A percentile compares a stretch with the other conserved stretches of the same genome.
phyloP scores from a whole-genome alignment of 306 rosid species.

The Coriaria nepalensis region DNA sequence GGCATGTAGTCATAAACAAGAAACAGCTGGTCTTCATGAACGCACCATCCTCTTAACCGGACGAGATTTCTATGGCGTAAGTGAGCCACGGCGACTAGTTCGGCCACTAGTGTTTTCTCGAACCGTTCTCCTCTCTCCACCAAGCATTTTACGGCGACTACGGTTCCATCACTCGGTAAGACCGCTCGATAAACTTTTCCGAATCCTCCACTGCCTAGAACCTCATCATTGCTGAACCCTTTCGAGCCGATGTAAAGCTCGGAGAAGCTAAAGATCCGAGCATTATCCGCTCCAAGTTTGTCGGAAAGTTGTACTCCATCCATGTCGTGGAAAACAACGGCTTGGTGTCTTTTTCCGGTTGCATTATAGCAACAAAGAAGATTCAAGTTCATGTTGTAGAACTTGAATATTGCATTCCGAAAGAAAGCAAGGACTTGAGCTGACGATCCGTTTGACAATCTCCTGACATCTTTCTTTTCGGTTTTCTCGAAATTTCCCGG shows the following conservation, averaged over 20 bases:
- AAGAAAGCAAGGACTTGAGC: conserved; percentile 32
- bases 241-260: conserved; percentile 81
- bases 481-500: conserved; percentile 43
- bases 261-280: conserved; percentile 75
- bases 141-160: conserved; percentile 84
- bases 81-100: conserved; percentile 71
- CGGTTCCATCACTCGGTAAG: conserved; percentile 86
- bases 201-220: conserved; percentile 88
- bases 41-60: conserved; percentile 85
- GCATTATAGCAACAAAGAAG: conserved; percentile 13
- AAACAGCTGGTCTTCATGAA: conserved; percentile 53
- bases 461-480: conserved; percentile 12
- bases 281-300: conserved; percentile 58
- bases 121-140: conserved; percentile 65
- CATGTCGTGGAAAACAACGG: conserved; percentile 49
- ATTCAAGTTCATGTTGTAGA: conserved; percentile 24
- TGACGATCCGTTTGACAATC: conserved; percentile 19
- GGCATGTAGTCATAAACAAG: conserved; percentile 93
- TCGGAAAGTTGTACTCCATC: conserved; percentile 62
- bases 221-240: conserved; percentile 59
- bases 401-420: conserved; percentile 25
- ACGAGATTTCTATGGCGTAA: conserved; percentile 95
- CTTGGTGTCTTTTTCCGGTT: conserved; percentile 9
- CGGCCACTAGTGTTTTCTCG: conserved; percentile 82
- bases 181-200: conserved; percentile 68